Evolutionary conservation across 495 filamentous ascomycete genomes (phyloP).

Genomic region (Penicillium psychrofluorescens): DNA sequence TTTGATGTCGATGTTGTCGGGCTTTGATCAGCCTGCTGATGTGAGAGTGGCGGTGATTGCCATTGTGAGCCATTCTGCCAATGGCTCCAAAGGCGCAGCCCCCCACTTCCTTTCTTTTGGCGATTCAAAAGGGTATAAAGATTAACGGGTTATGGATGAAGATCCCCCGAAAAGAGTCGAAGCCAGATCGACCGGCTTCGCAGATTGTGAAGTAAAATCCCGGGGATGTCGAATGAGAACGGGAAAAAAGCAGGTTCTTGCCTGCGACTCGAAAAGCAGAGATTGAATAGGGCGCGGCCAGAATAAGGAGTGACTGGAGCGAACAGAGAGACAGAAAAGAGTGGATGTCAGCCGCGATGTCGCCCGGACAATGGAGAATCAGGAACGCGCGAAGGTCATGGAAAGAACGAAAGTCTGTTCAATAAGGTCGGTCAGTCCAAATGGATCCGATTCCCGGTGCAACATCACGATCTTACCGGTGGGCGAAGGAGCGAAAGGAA

Average conservation of each 20-base stretch:
- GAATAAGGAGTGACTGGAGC: slow-evolving; percentile 13
- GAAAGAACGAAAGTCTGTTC: slow-evolving; percentile 7
- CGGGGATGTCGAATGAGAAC: neutral
- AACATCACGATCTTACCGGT: too few species aligned
- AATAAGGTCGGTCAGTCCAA: neutral
- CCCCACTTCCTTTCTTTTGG: too few species aligned
- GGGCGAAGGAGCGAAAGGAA: slow-evolving; percentile 1
- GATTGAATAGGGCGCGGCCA: neutral
- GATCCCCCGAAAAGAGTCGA: slow-evolving; percentile 15
- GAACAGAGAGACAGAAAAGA: neutral
- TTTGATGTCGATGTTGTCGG: slow-evolving; percentile 9
- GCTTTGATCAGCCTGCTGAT: slow-evolving; percentile 9
- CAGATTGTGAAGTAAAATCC: neutral
- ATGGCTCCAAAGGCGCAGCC: neutral
- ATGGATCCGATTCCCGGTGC: too few species aligned
- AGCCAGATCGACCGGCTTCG: slow-evolving; percentile 13
- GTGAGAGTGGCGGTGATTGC: slow-evolving; percentile 14
- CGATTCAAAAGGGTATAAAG: too few species aligned
- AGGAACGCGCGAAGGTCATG: slow-evolving; percentile 7
- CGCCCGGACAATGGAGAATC: neutral
- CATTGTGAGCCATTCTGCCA: slow-evolving; percentile 16
- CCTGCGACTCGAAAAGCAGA: slow-evolving; percentile 1
- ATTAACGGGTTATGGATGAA: neutral
- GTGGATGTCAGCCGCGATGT: neutral
- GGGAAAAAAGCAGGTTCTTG: slow-evolving; percentile 14